phyloP scores from a whole-genome alignment of 1,284 basidiomycete species.

The Singerocomus rubriflavus region DNA sequence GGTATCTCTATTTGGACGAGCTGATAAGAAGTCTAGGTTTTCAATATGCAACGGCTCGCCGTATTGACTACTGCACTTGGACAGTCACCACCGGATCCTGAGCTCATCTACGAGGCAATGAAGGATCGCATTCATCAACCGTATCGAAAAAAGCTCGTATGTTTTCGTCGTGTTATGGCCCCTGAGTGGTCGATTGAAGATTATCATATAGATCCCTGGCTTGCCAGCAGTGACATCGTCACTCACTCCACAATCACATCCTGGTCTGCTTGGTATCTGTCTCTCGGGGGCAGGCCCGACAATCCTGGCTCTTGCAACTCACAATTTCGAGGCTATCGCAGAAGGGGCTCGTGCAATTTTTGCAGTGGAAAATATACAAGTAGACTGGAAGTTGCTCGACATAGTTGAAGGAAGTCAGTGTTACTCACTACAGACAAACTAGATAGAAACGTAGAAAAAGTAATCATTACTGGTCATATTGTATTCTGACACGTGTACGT shows the following conservation, averaged over 20 bases:
- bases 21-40: constrained; percentile 62
- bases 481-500: constrained; percentile 17
- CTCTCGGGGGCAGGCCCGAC: constrained; percentile 98
- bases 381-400: constrained; percentile 77
- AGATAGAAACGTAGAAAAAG: constrained; percentile 12
- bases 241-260: constrained; percentile 87
- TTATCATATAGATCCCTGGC: constrained; percentile 80
- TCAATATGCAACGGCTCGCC: constrained; percentile 95
- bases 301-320: constrained; percentile 93
- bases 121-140: constrained; percentile 98
- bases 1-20: background rate
- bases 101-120: constrained; percentile 98
- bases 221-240: constrained; percentile 85
- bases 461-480: constrained; percentile 22
- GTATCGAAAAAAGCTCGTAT: constrained; percentile 83
- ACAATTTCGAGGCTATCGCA: constrained; percentile 80
- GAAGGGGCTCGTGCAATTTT: constrained; percentile 79
- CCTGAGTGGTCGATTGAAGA: background rate
- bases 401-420: constrained; percentile 54
- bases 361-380: constrained; percentile 66
- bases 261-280: constrained; percentile 94
- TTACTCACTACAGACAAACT: constrained; percentile 17
- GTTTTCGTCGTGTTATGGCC: constrained; percentile 25
- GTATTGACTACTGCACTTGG: constrained; percentile 97
- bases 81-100: constrained; percentile 87